Evolutionary conservation across 2,329 filamentous ascomycete species (phyloP), one percentile per base, ranked within the genome.

Genomic region (Xylariaceae sp.): DNA sequence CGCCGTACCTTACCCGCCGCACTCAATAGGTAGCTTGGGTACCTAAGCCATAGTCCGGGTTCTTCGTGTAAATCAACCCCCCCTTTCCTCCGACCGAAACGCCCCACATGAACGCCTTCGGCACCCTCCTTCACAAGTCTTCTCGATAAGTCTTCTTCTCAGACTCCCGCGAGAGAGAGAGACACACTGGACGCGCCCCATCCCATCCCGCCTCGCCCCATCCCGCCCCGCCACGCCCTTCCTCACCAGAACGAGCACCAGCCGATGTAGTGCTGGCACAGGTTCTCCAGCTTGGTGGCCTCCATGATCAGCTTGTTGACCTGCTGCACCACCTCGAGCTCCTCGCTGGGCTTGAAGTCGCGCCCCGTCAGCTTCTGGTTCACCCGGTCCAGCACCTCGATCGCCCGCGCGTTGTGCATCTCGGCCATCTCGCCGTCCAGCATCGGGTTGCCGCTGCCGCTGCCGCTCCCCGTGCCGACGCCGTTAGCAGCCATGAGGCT

Each of bases 221-320:
- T n/a, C n/a, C n/a, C 8, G 8, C n/a, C 21, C 8, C n/a, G 21
- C 8, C 21, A 8, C n/a, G 21, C 8, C n/a, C 8, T 23, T 23
- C n/a, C 21, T 55, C 62, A 96, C 90, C 90, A 96, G 72, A 95
- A 96, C 62, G 86, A 93, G 64, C 90, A 96, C 90, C 90, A 96
- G 44, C 92, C 92, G 50, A 96, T 94, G 59, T 95, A 98, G 66
- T 96, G 92, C 68, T 96, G 92, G 58, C 92, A 98, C 41, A 98
- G 67, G 58, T 96, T 96, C 72, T 96, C 92, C 50, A 96, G 69
- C 55, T 92, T 95, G 5, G 92, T 98, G 15, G 92, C 92, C 66
- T 98, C 90, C 41, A 83, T 81, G 49, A 99, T 83, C 51, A 99
- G 67, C 59, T 93, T 90, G 60, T 94, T 90, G 5, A 98, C 93